Evolutionary conservation across 306 rosid species (phyloP).

Genomic region (Quercus bicolor): DNA sequence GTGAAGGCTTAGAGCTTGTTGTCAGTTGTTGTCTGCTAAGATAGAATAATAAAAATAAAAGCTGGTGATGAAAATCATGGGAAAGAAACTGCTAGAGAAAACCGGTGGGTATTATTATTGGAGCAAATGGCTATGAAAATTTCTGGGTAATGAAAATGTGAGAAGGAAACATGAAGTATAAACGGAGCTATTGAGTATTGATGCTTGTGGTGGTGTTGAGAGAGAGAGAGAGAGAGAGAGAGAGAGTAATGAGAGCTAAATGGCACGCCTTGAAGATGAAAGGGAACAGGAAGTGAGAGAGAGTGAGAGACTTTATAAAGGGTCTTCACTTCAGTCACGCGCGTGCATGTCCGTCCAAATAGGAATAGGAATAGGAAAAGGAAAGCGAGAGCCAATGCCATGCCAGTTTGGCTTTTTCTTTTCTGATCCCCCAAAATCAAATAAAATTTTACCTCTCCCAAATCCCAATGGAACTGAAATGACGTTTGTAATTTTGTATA

Average conservation of each 20-base stretch:
- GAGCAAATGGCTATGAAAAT: conserved; percentile 2
- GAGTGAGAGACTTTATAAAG: conserved; percentile 39
- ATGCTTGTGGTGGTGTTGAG: conserved; percentile 30
- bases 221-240: conserved; percentile 34
- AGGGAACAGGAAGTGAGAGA: conserved; percentile 40
- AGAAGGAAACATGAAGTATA: conserved; percentile 32
- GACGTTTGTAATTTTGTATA: too few species aligned
- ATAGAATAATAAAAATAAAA: conserved; percentile 37
- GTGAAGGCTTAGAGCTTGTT: conserved; percentile 3
- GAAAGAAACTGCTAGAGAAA: conserved; percentile 8
- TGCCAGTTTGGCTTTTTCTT: conserved; percentile 36
- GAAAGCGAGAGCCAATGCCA: conserved; percentile 27
- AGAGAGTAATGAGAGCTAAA: conserved; percentile 42
- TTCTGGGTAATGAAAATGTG: conserved; percentile 22
- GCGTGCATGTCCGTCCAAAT: conserved; percentile 44
- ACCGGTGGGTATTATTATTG: conserved; percentile 6
- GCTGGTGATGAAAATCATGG: conserved; percentile 19
- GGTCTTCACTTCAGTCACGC: conserved; percentile 28
- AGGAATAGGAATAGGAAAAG: neutral
- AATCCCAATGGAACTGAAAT: conserved; percentile 3
- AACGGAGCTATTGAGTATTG: conserved; percentile 23
- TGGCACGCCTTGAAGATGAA: conserved; percentile 53
- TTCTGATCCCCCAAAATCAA: too few species aligned
- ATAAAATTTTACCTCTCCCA: too few species aligned
- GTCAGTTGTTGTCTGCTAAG: conserved; percentile 13